Conservation (phyloP, 2,329 filamentous ascomycete species). For the Sclerotinia glacialis region DNA sequence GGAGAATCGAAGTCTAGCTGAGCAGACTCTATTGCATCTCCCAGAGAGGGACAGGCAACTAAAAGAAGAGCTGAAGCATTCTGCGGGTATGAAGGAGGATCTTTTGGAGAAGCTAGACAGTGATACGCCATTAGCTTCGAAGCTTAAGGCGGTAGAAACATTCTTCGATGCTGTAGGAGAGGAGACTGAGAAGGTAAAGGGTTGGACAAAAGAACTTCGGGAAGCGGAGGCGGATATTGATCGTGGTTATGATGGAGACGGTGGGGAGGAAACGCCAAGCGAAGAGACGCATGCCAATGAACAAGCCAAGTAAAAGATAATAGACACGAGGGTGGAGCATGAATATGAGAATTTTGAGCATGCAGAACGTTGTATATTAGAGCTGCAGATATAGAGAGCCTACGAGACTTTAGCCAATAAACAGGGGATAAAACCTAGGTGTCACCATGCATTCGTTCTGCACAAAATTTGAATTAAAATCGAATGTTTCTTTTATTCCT, state of each 20-base stretch:
- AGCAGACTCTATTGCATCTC: not conserved
- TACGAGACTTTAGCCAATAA: conserved; percentile 3
- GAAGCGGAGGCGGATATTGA: not conserved
- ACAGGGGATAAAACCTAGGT: not conserved
- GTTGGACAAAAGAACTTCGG: conserved; percentile 2
- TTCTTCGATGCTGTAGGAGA: not conserved
- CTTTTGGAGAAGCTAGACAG: conserved; percentile 6
- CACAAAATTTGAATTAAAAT: conserved; percentile 13
- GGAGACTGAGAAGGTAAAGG: not conserved
- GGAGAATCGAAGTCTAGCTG: not conserved
- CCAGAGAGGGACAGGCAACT: not conserved
- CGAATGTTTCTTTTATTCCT: conserved; percentile 21
- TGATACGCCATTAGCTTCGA: not conserved
- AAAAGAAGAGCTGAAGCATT: not conserved
- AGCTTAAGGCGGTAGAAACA: not conserved
- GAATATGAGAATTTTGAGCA: not conserved
- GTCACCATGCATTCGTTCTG: not conserved
- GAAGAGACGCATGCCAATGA: not conserved
- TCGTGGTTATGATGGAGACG: not conserved
- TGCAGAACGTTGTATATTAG: not conserved
- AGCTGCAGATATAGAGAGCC: not conserved
- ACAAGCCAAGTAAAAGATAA: not conserved
- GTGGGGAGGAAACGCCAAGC: conserved; percentile 1
- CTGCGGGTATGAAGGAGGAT: not conserved
- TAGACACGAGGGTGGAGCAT: not conserved